A percentile compares a stretch with the other conserved stretches of the same genome.
phyloP scores from a whole-genome alignment of 768 basidiomycete genomes.

The Suillus sp. region DNA sequence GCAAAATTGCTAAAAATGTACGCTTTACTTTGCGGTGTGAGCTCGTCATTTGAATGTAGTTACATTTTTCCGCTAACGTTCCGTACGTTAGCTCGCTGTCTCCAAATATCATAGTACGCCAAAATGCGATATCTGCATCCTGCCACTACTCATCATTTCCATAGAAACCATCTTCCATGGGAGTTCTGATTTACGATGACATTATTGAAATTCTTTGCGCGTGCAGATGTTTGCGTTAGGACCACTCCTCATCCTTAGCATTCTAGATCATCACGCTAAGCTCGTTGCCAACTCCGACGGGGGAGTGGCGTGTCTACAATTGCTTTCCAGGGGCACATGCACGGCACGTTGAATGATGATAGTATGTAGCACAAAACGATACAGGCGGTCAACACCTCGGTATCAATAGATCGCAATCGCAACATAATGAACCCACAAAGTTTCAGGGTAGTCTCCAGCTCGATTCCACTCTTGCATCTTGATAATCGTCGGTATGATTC shows the following conservation, averaged over 20 bases:
- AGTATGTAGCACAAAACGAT: neutral
- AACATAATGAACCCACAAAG: too few species aligned
- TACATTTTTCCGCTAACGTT: neutral
- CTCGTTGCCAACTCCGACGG: too few species aligned
- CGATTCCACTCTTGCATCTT: neutral
- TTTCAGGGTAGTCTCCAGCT: neutral
- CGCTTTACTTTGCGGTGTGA: neutral
- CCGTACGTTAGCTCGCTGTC: neutral
- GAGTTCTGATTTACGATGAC: neutral
- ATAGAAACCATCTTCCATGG: neutral
- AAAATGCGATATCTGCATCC: neutral
- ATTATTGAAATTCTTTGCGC: neutral
- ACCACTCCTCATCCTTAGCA: neutral
- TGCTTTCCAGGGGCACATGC: neutral
- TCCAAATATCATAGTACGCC: neutral
- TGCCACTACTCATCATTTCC: neutral
- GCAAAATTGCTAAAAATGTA: neutral
- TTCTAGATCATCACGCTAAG: neutral
- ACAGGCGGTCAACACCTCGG: too few species aligned
- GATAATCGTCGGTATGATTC: neutral
- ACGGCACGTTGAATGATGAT: neutral
- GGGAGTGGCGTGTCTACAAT: neutral
- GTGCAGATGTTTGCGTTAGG: neutral
- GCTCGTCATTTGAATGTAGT: neutral
- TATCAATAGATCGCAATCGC: too few species aligned